These are phyloP conservation scores for Davidsoniella eucalypti DNA, from an alignment of 2,329 filamentous ascomycete species.

Conservation along the genomic window DNA sequence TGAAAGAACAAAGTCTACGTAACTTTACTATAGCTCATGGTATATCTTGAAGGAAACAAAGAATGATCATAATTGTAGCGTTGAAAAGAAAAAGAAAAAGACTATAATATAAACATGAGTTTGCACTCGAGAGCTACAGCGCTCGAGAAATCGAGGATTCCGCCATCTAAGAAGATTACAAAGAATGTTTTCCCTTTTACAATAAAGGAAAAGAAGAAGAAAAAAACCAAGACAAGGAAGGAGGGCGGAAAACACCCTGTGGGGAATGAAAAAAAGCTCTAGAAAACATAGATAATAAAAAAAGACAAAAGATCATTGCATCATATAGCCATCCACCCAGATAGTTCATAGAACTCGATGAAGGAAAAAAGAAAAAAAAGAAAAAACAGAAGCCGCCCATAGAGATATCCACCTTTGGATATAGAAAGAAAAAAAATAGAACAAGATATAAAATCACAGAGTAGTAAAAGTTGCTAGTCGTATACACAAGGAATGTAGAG, in stretches of 20 bases:
- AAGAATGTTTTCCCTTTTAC: background rate
- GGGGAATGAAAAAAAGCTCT: background rate
- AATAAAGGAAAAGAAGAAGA: background rate
- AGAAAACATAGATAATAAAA: too few relatives aligned
- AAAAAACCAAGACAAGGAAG: background rate
- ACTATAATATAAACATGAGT: too few relatives aligned
- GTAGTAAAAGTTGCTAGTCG: background rate
- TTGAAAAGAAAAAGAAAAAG: too few relatives aligned
- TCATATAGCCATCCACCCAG: background rate
- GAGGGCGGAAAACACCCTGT: too few relatives aligned
- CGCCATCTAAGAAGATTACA: background rate
- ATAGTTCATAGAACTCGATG: background rate
- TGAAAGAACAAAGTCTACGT: too few relatives aligned
- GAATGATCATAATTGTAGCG: too few relatives aligned
- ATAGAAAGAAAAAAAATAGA: background rate
- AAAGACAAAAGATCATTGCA: background rate
- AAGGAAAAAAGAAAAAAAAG: background rate
- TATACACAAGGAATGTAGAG: too few relatives aligned
- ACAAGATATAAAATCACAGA: background rate
- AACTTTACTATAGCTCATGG: too few relatives aligned
- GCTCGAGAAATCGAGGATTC: too few relatives aligned
- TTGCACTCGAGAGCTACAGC: too few relatives aligned
- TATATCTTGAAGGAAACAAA: too few relatives aligned
- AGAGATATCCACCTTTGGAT: background rate
- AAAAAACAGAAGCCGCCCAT: background rate